A percentile compares a stretch with the other conserved stretches of the same genome.
These are phyloP conservation scores for Mortierella alpina DNA, from an alignment of 192 early-diverging fungal genomes.

Conservation along the genomic window DNA sequence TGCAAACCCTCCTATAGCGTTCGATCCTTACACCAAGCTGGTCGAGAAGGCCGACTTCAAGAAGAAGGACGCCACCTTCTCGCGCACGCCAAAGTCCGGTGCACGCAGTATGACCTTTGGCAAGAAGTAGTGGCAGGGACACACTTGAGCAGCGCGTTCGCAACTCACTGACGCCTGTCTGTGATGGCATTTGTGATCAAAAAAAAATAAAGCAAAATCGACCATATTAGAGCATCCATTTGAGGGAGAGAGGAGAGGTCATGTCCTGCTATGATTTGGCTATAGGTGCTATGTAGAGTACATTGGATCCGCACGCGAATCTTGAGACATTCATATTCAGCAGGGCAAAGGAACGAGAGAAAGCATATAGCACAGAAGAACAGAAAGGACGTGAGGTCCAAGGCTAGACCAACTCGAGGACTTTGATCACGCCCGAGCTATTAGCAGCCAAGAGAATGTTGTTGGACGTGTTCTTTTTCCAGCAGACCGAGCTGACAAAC, in stretches of 20 bases:
- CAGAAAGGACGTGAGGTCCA: background rate
- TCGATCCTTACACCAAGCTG: slow-evolving; percentile 48
- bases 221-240: no score
- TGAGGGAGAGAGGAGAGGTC: no score
- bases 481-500: slow-evolving; percentile 94
- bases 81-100: slow-evolving; percentile 46
- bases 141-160: no score
- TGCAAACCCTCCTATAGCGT: slow-evolving; percentile 15
- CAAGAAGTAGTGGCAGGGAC: background rate
- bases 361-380: background rate
- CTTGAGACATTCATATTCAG: no score
- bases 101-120: slow-evolving; percentile 49
- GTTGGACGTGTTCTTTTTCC: slow-evolving; percentile 77
- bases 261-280: no score
- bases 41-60: slow-evolving; percentile 32
- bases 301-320: no score
- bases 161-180: background rate
- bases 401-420: slow-evolving; percentile 74
- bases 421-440: slow-evolving; percentile 89
- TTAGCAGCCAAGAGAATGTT: slow-evolving; percentile 88
- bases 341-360: background rate
- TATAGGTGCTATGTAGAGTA: no score
- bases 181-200: background rate
- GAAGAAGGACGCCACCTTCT: slow-evolving; percentile 44
- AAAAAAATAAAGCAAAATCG: background rate